Conservation (phyloP, 495 filamentous ascomycete genomes). For the Aspergillus incahuasiensis region DNA sequence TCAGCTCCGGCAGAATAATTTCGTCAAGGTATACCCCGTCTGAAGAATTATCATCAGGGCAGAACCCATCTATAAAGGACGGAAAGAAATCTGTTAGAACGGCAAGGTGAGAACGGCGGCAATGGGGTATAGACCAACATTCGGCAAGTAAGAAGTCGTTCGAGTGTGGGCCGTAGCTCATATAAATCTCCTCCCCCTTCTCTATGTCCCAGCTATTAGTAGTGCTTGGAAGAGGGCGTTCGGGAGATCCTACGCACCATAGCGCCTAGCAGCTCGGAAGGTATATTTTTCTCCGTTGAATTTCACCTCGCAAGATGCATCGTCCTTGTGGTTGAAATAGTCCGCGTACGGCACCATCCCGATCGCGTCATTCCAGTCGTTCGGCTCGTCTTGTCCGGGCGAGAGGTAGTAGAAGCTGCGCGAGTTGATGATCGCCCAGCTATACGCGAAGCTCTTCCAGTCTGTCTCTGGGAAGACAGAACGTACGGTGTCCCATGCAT, state of each 20-base stretch:
- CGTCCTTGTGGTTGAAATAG: conserved; percentile 64
- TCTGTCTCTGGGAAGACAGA: conserved; percentile 44
- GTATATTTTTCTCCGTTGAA: conserved; percentile 52
- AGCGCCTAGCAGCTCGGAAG: conserved; percentile 46
- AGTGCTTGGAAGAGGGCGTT: too few species aligned
- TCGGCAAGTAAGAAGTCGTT: conserved; percentile 74
- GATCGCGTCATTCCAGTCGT: conserved; percentile 58
- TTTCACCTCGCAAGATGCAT: conserved; percentile 47
- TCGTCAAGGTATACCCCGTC: conserved; percentile 61
- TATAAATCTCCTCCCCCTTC: conserved; percentile 62
- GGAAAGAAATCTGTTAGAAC: background rate
- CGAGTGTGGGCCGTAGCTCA: conserved; percentile 68
- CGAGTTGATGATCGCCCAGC: conserved; percentile 74
- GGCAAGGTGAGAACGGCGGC: background rate
- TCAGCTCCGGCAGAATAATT: conserved; percentile 47
- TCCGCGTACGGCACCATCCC: conserved; percentile 74
- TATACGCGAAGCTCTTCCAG: conserved; percentile 52
- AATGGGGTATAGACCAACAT: conserved; percentile 31
- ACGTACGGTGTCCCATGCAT: conserved; percentile 50
- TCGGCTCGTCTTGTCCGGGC: conserved; percentile 39
- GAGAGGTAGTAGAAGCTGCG: conserved; percentile 67
- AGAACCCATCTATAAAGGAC: conserved; percentile 70
- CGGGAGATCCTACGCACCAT: conserved; percentile 35
- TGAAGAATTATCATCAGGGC: conserved; percentile 54
- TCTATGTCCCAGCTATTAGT: conserved; percentile 10